Conservation (phyloP, 2,329 filamentous ascomycete species). For the Penicillium sp. region DNA sequence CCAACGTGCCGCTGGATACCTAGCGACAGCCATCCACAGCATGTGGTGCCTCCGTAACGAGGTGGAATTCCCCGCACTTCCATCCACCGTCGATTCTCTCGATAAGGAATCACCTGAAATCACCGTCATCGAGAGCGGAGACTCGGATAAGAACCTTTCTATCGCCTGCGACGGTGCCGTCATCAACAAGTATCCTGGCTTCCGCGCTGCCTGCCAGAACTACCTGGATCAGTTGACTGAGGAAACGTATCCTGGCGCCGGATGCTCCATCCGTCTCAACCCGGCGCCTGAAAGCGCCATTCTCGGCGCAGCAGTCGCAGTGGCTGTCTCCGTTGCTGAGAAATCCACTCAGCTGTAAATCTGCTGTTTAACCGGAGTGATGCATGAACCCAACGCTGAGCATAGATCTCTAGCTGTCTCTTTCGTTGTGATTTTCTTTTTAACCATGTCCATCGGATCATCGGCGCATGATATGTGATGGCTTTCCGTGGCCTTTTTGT, state of each 20-base stretch:
- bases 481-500: not conserved
- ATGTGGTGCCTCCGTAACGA: conserved; percentile 58
- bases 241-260: conserved; percentile 25
- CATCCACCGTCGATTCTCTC: conserved; percentile 22
- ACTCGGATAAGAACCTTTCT: conserved; percentile 37
- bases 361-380: conserved; percentile 6
- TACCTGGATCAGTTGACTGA: conserved; percentile 45
- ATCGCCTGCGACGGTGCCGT: conserved; percentile 56
- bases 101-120: conserved; percentile 35
- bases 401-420: conserved; percentile 12
- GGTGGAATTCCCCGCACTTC: conserved; percentile 42
- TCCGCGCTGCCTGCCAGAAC: conserved; percentile 45
- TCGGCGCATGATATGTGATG: conserved; percentile 15
- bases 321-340: conserved; percentile 44
- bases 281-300: conserved; percentile 47
- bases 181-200: conserved; percentile 53
- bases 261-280: conserved; percentile 41
- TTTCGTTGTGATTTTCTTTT: conserved; percentile 20
- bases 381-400: conserved; percentile 9
- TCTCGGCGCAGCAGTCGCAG: conserved; percentile 49
- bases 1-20: conserved; percentile 59
- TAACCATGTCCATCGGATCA: conserved; percentile 11
- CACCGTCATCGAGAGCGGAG: conserved; percentile 36
- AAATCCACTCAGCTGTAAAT: conserved; percentile 15
- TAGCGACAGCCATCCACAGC: conserved; percentile 64